These are phyloP conservation scores for Globisporangium yorkense DNA, from an alignment of 352 stramenopile genomes.

Conservation along the genomic window DNA sequence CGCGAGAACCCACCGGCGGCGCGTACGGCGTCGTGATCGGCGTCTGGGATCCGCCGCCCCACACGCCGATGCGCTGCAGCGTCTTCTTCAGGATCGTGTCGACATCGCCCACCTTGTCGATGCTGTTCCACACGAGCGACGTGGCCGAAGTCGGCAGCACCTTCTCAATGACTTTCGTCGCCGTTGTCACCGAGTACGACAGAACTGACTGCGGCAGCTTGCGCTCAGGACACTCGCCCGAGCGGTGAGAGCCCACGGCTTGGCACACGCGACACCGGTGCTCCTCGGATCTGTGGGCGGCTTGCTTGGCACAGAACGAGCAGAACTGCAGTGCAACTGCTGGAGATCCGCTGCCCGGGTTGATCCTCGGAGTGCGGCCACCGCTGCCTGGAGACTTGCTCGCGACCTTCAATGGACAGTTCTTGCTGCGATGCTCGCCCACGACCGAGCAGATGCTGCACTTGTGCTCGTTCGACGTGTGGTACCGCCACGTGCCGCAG, in stretches of 20 bases:
- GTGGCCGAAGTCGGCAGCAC: conserved; percentile 45
- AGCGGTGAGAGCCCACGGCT: conserved; percentile 48
- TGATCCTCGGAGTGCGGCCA: conserved; percentile 8
- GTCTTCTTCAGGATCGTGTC: conserved; percentile 64
- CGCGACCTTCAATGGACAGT: conserved; percentile 38
- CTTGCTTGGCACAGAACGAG: conserved; percentile 58
- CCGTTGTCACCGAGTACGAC: conserved; percentile 63
- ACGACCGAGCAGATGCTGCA: conserved; percentile 58
- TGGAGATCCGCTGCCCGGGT: conserved; percentile 1
- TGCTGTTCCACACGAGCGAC: conserved; percentile 46
- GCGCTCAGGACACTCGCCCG: conserved; percentile 42
- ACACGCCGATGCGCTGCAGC: conserved; percentile 66
- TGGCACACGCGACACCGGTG: conserved; percentile 61
- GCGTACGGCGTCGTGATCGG: conserved; percentile 76
- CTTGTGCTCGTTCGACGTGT: conserved; percentile 54
- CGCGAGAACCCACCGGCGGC: neutral
- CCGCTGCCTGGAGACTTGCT: conserved; percentile 1
- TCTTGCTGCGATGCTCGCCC: conserved; percentile 58
- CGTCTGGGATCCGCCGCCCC: conserved; percentile 76
- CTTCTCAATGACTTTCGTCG: conserved; percentile 59
- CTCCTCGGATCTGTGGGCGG: conserved; percentile 39
- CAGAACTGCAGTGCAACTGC: conserved; percentile 25
- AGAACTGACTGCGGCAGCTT: conserved; percentile 32
- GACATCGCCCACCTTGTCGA: conserved; percentile 73
- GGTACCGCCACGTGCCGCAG: conserved; percentile 42